Base-by-base conservation (phyloP, 805 yeast species). In the Blastobotrys parvus region DNA sequence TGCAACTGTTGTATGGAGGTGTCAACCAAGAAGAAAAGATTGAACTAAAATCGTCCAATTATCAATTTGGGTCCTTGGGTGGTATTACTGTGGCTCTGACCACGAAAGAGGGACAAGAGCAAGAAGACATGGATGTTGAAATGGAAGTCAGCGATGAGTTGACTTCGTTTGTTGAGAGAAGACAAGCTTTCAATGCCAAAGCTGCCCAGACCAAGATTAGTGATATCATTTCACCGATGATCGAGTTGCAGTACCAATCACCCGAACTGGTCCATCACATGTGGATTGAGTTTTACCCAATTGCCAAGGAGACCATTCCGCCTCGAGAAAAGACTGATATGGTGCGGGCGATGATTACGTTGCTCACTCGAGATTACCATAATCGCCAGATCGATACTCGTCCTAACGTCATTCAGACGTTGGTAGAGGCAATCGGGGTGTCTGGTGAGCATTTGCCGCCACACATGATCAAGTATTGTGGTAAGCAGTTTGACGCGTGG, bases 301-400 rank as follows among this genome's bases (percentile, higher is more conserved):
- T 78, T 32, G 85, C 88, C 0, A 87, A 82, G 63, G 60, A 71
- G 32, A 74, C 88, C 1, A 75, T 90, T 42, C 82, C 89, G 8
- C 72, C 78, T 20, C 78, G 90, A 42, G 95, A 89, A 46, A 79
- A 81, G 51, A 76, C 82, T 44, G 95, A 88, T 34, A 82, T 92
- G 59, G 74, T 87, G n/a, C 78, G 92, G 43, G 76, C 84, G 13
- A 68, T 90, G 51, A 87, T 87, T 13, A 73, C 82, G 0, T 66
- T 92, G 37, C 64, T 92, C 36, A 82, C 97, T 0, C 87, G 86
- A 56, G 97, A 92, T 50, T 94, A 86, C 57, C 97, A 90, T 56
- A 76, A 80, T n/a, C 75, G 95, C 38, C 98, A 94, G 64, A 78
- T 82, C 38, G 92, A 86, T 47, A 72, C 78, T 38, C 74, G 89